Percentiles rank a stretch among this genome's conserved stretches.
These are phyloP conservation scores for Xylaria sp. DNA, from an alignment of 2,329 filamentous ascomycete species.

Conservation along the genomic window DNA sequence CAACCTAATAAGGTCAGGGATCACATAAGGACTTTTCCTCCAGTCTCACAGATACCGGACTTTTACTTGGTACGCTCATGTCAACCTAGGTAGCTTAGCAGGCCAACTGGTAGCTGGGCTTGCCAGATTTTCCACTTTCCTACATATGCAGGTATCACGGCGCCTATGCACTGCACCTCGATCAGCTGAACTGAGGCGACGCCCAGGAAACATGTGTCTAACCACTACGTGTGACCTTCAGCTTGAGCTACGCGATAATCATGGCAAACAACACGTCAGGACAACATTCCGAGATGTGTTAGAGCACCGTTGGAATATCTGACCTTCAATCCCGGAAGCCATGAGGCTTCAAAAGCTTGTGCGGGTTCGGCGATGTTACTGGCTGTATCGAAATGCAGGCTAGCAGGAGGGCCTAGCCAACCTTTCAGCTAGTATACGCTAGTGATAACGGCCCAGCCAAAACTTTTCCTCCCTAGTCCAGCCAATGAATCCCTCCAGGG, in stretches of 20 bases:
- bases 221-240: conserved; percentile 1
- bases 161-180: conserved; percentile 36
- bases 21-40: not conserved
- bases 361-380: conserved; percentile 13
- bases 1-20: not conserved
- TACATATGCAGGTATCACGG: conserved; percentile 27
- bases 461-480: not conserved
- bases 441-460: not conserved
- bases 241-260: conserved; percentile 2
- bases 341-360: conserved; percentile 8
- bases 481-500: conserved; percentile 1
- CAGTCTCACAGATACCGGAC: not conserved
- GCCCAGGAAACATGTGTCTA: conserved; percentile 22
- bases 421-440: conserved; percentile 12
- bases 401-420: not conserved
- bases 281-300: not conserved
- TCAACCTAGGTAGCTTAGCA: not conserved
- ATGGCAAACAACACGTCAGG: not conserved
- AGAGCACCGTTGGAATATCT: conserved; percentile 4
- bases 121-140: not conserved
- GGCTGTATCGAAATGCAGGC: not conserved
- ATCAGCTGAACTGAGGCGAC: not conserved
- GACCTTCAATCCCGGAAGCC: not conserved
- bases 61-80: conserved; percentile 1
- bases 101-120: not conserved